Evolutionary conservation across 805 yeast genomes (phyloP), one percentile per base, ranked within the genome.

Genomic region (Isabelozyma pseudorhagii): DNA sequence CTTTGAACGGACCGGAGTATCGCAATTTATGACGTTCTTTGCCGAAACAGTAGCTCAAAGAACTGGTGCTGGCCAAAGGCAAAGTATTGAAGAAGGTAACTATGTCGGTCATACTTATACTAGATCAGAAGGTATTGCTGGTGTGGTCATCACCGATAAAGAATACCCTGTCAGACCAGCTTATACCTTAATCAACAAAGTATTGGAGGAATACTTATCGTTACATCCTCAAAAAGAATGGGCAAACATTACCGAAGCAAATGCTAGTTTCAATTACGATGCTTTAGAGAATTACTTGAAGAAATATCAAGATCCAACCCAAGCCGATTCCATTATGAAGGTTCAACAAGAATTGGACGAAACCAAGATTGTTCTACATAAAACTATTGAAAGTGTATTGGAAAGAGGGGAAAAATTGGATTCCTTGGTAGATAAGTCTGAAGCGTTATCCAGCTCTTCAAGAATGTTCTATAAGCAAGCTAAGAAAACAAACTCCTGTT

Each of bases 261-360:
- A 63, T 46, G 57, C 80, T 14, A 63, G 68, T 11, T 74, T 86
- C 48, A 69, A 71, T 39, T 83, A 80, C 65, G 81, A 81, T 25
- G 82, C 80, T 52, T 76, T 93, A 60, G 87, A 84, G 31, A 72
- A 71, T 25, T 91, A 91, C 66, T 72, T 94, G 57, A 72, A 76
- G 59, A 89, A 89, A 63, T 94, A 94, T 72, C 99, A 94, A 73
- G 97, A 94, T 67, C 99, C 99, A 29, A 79, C 87, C 40, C 97
- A 94, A 74, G 98, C 98, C 0, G 99, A 94, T 67, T 87, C 97
- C 9, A 84, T 94, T 54, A 86, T 94, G 96, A 88, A 87, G 68
- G 99, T 94, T 18, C 99, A 94, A 75, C 96, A 91, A 65, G 99
- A 94, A 70, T 81, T 94, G 61, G 99, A 94, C 69, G 99, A 94